phyloP scores from a whole-genome alignment of 228 moss, liverwort and hornwort genomes.

The Sphagnum magellanicum region DNA sequence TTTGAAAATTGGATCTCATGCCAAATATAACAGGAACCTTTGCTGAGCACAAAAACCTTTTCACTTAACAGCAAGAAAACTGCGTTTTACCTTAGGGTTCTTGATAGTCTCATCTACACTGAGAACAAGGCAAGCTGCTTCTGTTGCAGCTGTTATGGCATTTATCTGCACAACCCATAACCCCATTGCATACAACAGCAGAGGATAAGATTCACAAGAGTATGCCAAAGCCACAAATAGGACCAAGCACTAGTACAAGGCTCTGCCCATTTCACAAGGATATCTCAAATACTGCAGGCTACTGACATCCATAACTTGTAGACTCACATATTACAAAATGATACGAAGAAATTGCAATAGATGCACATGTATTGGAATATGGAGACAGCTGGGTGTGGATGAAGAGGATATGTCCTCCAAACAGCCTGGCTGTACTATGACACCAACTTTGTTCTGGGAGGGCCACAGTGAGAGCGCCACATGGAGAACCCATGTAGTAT shows the following conservation, averaged over 20 bases:
- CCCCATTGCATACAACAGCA: neutral
- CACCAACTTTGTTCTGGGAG: constrained; percentile 2
- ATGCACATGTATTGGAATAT: neutral
- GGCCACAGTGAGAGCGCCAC: constrained; percentile 2
- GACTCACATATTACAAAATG: no score
- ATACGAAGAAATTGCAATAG: no score
- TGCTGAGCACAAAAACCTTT: neutral
- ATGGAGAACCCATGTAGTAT: constrained; percentile 2
- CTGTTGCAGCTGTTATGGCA: constrained; percentile 87
- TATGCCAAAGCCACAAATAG: constrained; percentile 1
- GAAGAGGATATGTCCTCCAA: neutral
- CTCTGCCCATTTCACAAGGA: neutral
- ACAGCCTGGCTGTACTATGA: constrained; percentile 4
- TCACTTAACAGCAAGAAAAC: neutral
- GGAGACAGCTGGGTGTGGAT: constrained; percentile 1
- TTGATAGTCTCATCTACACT: constrained; percentile 96
- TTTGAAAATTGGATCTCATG: neutral
- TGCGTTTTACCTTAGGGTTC: constrained; percentile 70
- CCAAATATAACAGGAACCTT: neutral
- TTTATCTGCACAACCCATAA: constrained; percentile 47
- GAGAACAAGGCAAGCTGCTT: constrained; percentile 83
- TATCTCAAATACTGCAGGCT: no score
- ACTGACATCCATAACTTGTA: no score
- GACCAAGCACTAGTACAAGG: neutral
- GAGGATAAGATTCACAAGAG: neutral